phyloP scores from a whole-genome alignment of 2,329 filamentous ascomycete genomes.

The Stagonosporopsis chrysanthemi region DNA sequence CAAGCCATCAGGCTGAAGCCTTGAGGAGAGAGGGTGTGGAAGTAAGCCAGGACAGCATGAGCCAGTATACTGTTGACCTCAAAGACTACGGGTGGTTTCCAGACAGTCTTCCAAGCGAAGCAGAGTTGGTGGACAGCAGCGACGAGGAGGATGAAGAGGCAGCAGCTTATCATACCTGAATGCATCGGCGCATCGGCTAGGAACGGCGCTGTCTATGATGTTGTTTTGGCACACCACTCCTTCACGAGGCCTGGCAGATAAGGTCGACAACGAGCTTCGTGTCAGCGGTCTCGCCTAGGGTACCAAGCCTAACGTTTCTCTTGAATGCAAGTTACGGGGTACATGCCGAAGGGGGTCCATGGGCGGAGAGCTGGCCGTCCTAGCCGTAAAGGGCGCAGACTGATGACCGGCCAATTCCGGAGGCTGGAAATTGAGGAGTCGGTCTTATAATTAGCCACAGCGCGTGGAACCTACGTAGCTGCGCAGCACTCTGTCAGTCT shows the following conservation, averaged over 20 bases:
- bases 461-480: conserved; percentile 1
- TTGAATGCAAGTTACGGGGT: conserved; percentile 17
- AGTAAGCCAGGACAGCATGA: conserved; percentile 55
- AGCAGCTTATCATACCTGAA: conserved; percentile 47
- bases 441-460: conserved; percentile 17
- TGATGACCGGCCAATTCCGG: conserved; percentile 37
- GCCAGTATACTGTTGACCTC: conserved; percentile 58
- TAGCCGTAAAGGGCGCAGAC: conserved; percentile 30
- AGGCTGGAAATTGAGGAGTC: conserved; percentile 29
- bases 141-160: conserved; percentile 42
- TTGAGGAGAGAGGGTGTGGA: conserved; percentile 58
- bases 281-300: conserved; percentile 20
- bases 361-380: conserved; percentile 23
- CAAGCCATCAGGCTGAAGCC: conserved; percentile 56
- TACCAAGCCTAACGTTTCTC: conserved; percentile 12
- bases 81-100: conserved; percentile 61
- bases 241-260: conserved; percentile 13
- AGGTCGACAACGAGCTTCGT: conserved; percentile 1
- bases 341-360: conserved; percentile 17
- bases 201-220: conserved; percentile 10
- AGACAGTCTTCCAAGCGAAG: conserved; percentile 58
- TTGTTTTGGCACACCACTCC: conserved; percentile 17
- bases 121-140: conserved; percentile 43
- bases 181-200: background rate
- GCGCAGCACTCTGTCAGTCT: background rate